Evolutionary conservation across 129 eudicot species (phyloP).

Genomic region (Solidago caesia): DNA sequence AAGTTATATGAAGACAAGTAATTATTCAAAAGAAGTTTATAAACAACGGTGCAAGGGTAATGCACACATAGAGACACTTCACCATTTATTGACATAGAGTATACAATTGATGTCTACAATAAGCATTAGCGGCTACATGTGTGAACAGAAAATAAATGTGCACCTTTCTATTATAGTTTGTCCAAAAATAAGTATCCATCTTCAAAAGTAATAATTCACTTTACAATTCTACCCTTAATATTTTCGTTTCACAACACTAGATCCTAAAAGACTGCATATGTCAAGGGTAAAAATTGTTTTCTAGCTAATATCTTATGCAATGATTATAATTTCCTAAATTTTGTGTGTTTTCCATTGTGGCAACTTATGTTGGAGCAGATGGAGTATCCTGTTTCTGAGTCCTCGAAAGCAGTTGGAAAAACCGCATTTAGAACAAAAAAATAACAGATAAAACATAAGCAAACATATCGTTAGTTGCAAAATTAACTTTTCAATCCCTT

Average conservation of each 20-base stretch:
- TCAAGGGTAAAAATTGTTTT: too few relatives aligned
- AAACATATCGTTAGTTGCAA: neutral
- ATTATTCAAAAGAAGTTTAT: slow-evolving; percentile 3
- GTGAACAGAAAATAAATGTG: neutral
- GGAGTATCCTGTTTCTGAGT: neutral
- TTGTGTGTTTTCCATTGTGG: too few relatives aligned
- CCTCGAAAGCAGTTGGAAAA: slow-evolving; percentile 4
- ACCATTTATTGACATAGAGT: neutral
- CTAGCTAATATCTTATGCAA: too few relatives aligned
- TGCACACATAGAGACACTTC: neutral
- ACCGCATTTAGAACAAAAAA: neutral
- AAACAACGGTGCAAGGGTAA: neutral
- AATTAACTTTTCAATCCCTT: neutral
- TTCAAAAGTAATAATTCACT: too few relatives aligned
- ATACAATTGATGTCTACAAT: slow-evolving; percentile 1
- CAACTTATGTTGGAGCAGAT: too few relatives aligned
- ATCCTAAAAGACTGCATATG: too few relatives aligned
- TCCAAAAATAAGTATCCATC: too few relatives aligned
- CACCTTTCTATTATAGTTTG: too few relatives aligned
- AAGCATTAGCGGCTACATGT: slow-evolving; percentile 1
- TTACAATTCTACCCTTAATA: too few relatives aligned
- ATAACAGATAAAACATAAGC: too few relatives aligned
- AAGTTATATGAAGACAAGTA: neutral
- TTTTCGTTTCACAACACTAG: too few relatives aligned
- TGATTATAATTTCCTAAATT: too few relatives aligned